phyloP scores from a whole-genome alignment of 345 rosid species.

The Bruguiera sexangula region DNA sequence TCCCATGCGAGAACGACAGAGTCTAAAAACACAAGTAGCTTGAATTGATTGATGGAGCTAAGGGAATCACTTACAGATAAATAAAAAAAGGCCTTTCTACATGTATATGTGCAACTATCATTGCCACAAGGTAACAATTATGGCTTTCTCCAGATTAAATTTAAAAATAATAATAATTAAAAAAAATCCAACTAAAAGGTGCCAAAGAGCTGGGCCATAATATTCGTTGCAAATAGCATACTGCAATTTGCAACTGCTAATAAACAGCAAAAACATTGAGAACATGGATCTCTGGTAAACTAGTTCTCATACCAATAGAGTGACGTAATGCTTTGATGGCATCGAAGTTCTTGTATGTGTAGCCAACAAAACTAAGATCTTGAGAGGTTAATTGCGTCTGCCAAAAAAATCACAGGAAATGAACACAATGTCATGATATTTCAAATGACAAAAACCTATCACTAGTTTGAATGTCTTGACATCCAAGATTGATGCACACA shows the following conservation, averaged over 20 bases:
- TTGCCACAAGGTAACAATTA: too few relatives aligned
- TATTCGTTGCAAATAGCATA: too few relatives aligned
- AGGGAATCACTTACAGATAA: background rate
- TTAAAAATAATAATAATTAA: too few relatives aligned
- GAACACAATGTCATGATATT: background rate
- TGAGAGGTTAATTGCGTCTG: constrained; percentile 60
- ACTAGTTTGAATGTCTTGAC: background rate
- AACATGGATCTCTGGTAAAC: background rate
- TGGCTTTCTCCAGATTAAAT: too few relatives aligned
- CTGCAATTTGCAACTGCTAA: constrained; percentile 2
- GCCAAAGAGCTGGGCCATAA: too few relatives aligned
- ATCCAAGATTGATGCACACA: background rate
- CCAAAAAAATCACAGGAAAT: constrained; percentile 10
- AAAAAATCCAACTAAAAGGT: too few relatives aligned
- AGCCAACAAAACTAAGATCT: constrained; percentile 85
- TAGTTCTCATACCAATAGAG: constrained; percentile 44
- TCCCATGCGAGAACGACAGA: background rate
- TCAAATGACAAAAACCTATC: background rate
- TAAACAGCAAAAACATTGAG: background rate
- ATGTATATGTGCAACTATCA: too few relatives aligned
- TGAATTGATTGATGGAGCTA: background rate
- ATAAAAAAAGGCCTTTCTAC: background rate
- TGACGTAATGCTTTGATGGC: constrained; percentile 62
- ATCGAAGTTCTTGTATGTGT: constrained; percentile 82
- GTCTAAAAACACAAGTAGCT: background rate